Base-by-base conservation (phyloP, 2,329 filamentous ascomycete genomes). In the Ramichloridium luteum region DNA sequence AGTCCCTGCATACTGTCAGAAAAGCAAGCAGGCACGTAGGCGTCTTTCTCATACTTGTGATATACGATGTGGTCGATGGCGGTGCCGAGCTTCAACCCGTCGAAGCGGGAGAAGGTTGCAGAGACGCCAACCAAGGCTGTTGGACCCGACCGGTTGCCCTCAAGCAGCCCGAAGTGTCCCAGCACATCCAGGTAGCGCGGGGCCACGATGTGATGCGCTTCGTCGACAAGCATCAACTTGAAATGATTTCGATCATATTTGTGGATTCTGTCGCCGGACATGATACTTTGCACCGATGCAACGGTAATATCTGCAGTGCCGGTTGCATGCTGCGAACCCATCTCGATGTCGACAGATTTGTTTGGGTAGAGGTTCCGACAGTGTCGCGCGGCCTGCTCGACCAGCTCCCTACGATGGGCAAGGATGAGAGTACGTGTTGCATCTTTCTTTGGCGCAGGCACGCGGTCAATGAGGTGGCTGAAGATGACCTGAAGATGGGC, bases 61-160 rank as follows among this genome's bases (percentile, higher is more conserved):
- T 93, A 96, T 28, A 94, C 88, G 39, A 96, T 93, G 50, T 93
- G 80, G 47, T 96, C 88, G 46, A 96, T 90, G 17, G 80, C 86
- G 9, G 77, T 67, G 1, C 86, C 86, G 2, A 96, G 65, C 37
- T 72, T 75, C 17, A 93, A 61, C 0, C 88, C 88, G 50, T 96
- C 88, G 37, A 84, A 84, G 28, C 88, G 60, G n/a, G 72, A 74
- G 41, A 79, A 68, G 1, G 75, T 79, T 3, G 90, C 90, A 6
- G 88, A 94, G 3, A 98, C 86, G 4, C 90, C 90, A 9, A 98
- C 78, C 10, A 98, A 63, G 12, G 74, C 70, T 5, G 48, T 44
- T 6, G 38, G 29, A 0, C 82, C 34, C 25, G 31, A 34, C 11
- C 30, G 22, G 10, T 29, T 25, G 78, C 9, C 69, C 33, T 72